Evolutionary conservation across 2,329 filamentous ascomycete species (phyloP), one percentile per base, ranked within the genome.

Genomic region (Leptographium procerum): DNA sequence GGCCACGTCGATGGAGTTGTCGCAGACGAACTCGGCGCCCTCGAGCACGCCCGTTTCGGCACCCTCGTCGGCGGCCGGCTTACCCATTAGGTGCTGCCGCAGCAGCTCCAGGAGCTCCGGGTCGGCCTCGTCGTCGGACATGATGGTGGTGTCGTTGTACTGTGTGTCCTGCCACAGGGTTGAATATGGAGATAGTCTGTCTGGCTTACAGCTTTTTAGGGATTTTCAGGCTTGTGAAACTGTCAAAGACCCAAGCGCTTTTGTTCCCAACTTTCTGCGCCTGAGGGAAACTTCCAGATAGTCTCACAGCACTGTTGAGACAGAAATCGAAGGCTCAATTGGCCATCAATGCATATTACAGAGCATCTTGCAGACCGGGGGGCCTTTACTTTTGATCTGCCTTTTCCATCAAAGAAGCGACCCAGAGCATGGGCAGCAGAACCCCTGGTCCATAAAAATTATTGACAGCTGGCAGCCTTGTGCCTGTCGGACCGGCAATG

Each of bases 71-170:
- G 82, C 67, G 29, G 75, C 71, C 24, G 77, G 73, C 59, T 81
- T 80, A 57, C 84, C 82, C 57, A 87, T 73, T 51, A 95, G 79
- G 62, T 91, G 89, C 70, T 94, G 84, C 57, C 91, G 86, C 16
- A 97, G 81, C 24, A 96, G 85, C 64, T 86, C 90, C 24, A 96
- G 79, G 52, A 97, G 84, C 72, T 96, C 91, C 47, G 82, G 86
- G 68, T 96, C 92, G 53, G 87, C 86, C 71, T 96, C 92, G 71
- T 95, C 89, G 75, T 96, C 91, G 52, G 89, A 95, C 88, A 95
- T 95, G 65, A 11, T 10, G 11, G 2, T 5, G 13, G 6, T 19
- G 31, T 5, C 31, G 5, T 19, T 19, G 36, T 40, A 5, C 22
- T 7, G 22, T 24, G 13, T 48, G 22, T 47, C n/a, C n/a, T n/a